Evolutionary conservation across 257 asterid species (phyloP), one percentile per base, ranked within the genome.

Genomic region (Jacaranda mimosifolia): DNA sequence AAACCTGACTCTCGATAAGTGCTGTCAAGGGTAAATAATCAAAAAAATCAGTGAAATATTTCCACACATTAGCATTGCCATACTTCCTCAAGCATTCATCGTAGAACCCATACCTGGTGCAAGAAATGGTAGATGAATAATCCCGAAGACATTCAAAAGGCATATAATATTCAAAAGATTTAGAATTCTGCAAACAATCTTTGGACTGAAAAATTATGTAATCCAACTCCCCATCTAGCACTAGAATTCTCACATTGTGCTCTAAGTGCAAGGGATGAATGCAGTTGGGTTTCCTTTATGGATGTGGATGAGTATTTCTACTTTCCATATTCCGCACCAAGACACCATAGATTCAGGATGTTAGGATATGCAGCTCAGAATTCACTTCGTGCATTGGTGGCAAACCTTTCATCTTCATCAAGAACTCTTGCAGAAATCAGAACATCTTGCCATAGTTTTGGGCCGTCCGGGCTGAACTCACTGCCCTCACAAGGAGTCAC

Each of bases 51-150:
- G 98, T 94, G 88, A 94, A 94, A 81, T 78, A 84, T 94, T 94
- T 94, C 98, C 98, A 94, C 45, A 94, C 98, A 58, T 92, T 94
- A 79, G 98, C 98, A 83, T 94, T 94, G 77, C 98, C 98, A 77
- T 94, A 94, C 88, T 94, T 94, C 91, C 98, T 87, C 91, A 94
- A 85, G 91, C 98, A 94, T 84, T 92, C 98, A 74, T 94, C 98
- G 73, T 94, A 94, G 80, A 94, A 94, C 43, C 98, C 98, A 86
- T 94, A 94, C 86, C 97, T 94, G 90, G 76, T 26, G 72, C 52
- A 77, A 74, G 70, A 82, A 77, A 70, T 71, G 71, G 83, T 60
- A 14, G 53, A 77, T 85, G 69, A 83, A 80, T 51, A 63, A 80
- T 52, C 45, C 45, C 51, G 59, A 59, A 71, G 66, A 46, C 19